Percentiles rank a stretch among this genome's conserved stretches.
Evolutionary conservation across 139 green algal genomes (phyloP).

Genomic region (Tetradesmus lagerheimii): DNA sequence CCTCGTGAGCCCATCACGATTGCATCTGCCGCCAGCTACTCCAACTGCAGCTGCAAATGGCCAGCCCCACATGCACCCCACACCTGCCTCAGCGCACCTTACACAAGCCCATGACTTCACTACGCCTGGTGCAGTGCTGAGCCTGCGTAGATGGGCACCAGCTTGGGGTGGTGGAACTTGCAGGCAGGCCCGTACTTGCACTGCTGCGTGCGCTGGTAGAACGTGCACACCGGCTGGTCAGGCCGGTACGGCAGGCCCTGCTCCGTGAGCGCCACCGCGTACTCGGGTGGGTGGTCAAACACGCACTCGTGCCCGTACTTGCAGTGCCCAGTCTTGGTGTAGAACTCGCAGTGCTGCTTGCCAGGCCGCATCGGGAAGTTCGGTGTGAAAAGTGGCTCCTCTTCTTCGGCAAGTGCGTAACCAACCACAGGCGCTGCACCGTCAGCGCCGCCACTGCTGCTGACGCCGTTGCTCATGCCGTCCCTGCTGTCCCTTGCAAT

Average conservation of each 20-base stretch:
- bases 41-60: too few species aligned
- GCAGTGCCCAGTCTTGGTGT: constrained; percentile 90
- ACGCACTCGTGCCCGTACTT: constrained; percentile 87
- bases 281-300: constrained; percentile 90
- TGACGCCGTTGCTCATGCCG: neutral
- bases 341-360: constrained; percentile 89
- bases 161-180: constrained; percentile 93
- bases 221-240: constrained; percentile 80
- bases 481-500: neutral
- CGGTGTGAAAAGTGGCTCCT: constrained; percentile 41
- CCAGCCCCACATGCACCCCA: too few species aligned
- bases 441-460: neutral
- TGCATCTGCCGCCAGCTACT: too few species aligned
- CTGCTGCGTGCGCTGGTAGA: constrained; percentile 84
- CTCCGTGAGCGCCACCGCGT: constrained; percentile 72
- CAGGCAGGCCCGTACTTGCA: constrained; percentile 95
- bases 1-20: too few species aligned
- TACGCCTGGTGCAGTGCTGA: constrained; percentile 41
- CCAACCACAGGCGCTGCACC: constrained; percentile 52
- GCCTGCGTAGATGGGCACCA: constrained; percentile 68
- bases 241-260: constrained; percentile 78
- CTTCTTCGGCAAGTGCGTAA: constrained; percentile 55
- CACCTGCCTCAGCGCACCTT: too few species aligned
- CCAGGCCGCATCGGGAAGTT: constrained; percentile 78
- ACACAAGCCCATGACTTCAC: neutral